Conservation (phyloP, 148 eudicot species). For the Camellia lanceoleosa region DNA sequence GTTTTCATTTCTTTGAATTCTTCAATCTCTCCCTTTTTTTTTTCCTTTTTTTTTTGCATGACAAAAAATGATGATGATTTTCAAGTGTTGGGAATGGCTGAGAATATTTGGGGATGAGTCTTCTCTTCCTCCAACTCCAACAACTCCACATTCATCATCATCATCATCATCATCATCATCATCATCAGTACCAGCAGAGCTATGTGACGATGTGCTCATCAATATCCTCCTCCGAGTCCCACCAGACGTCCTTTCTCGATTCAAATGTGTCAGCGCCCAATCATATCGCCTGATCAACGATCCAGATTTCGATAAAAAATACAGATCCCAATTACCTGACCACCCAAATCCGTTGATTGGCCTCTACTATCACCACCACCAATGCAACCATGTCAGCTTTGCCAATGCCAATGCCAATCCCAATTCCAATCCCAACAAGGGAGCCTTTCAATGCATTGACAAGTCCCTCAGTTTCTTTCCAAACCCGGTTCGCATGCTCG, state of each 20-base stretch:
- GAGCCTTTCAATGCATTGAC: background rate
- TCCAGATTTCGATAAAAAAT: background rate
- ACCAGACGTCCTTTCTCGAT: background rate
- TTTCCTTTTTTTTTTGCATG: too few relatives aligned
- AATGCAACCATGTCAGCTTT: background rate
- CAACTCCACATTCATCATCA: too few relatives aligned
- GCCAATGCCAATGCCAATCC: too few relatives aligned
- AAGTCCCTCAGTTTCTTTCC: background rate
- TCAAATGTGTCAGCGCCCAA: background rate
- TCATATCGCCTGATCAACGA: background rate
- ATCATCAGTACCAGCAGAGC: background rate
- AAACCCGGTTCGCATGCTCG: background rate
- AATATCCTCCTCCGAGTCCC: background rate
- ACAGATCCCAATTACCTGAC: background rate
- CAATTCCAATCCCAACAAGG: background rate
- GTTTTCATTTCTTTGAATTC: background rate
- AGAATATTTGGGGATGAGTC: background rate
- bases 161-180: too few relatives aligned
- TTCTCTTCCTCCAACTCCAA: background rate
- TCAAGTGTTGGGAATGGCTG: slow-evolving; percentile 1
- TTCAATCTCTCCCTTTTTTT: background rate
- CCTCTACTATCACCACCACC: background rate
- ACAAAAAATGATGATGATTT: background rate
- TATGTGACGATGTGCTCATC: background rate
- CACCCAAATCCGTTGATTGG: background rate